These are phyloP conservation scores for Rhodotorula sp. DNA, from an alignment of 1,284 basidiomycete species.

Conservation along the genomic window DNA sequence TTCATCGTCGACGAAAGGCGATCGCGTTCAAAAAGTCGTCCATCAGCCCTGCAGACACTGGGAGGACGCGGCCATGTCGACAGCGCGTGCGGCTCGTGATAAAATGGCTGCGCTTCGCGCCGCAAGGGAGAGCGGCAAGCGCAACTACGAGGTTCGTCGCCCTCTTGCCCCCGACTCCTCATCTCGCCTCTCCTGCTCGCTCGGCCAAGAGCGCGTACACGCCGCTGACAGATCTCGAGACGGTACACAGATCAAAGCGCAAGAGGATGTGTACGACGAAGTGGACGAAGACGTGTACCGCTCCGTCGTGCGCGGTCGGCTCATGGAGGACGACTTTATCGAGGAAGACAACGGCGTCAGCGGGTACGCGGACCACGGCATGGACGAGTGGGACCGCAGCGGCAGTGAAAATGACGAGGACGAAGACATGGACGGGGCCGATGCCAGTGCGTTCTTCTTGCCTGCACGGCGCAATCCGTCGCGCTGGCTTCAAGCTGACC, in stretches of 20 bases:
- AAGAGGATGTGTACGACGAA: slow-evolving; percentile 80
- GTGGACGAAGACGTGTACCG: slow-evolving; percentile 90
- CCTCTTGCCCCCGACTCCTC: slow-evolving; percentile 7
- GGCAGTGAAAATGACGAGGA: slow-evolving; percentile 49
- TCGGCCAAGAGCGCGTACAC: not conserved
- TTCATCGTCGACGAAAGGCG: too few relatives aligned
- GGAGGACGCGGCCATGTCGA: slow-evolving; percentile 21
- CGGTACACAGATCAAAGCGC: slow-evolving; percentile 56
- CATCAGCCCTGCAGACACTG: not conserved
- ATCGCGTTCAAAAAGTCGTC: too few relatives aligned
- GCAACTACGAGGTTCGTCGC: slow-evolving; percentile 54
- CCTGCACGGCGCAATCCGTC: too few relatives aligned
- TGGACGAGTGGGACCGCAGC: slow-evolving; percentile 77
- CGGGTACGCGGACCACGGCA: slow-evolving; percentile 93
- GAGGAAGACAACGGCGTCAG: slow-evolving; percentile 68
- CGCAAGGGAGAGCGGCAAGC: slow-evolving; percentile 52
- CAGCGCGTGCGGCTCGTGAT: slow-evolving; percentile 28
- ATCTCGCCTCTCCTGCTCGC: not conserved
- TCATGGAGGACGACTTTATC: slow-evolving; percentile 92
- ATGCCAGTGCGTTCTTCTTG: too few relatives aligned
- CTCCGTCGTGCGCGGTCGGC: slow-evolving; percentile 74
- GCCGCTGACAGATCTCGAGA: too few relatives aligned
- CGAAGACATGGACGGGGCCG: slow-evolving; percentile 13
- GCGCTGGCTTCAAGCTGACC: not conserved
- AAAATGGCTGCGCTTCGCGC: slow-evolving; percentile 50